A percentile compares a stretch with the other conserved stretches of the same genome.
Conservation (phyloP, 768 basidiomycete species). For the Phanerodontia chrysosporium region DNA sequence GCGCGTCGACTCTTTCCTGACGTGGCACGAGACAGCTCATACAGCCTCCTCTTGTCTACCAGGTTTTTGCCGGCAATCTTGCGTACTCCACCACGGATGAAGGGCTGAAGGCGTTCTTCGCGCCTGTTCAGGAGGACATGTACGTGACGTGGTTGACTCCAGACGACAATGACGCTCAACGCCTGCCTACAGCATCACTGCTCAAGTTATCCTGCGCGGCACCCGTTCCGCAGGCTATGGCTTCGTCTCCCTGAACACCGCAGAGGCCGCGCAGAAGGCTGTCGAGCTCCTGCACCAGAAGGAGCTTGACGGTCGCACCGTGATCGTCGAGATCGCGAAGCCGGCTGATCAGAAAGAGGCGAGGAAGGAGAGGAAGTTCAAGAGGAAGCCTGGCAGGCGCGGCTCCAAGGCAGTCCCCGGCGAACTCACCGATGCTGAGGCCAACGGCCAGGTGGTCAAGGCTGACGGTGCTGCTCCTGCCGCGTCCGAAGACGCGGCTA, state of each 20-base stretch:
- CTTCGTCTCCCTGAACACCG: slow-evolving; percentile 79
- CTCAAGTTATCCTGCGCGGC: slow-evolving; percentile 83
- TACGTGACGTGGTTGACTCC: slow-evolving; percentile 43
- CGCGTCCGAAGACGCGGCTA: slow-evolving; percentile 51
- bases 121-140: slow-evolving; percentile 83
- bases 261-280: slow-evolving; percentile 82
- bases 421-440: slow-evolving; percentile 87
- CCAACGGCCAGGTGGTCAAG: slow-evolving; percentile 65
- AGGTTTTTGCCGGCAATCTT: slow-evolving; percentile 97
- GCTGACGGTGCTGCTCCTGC: slow-evolving; percentile 46
- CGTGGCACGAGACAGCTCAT: slow-evolving; percentile 21
- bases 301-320: slow-evolving; percentile 83
- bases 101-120: slow-evolving; percentile 93
- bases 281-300: slow-evolving; percentile 82
- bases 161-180: slow-evolving; percentile 4
- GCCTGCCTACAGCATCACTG: slow-evolving; percentile 55
- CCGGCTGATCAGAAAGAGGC: slow-evolving; percentile 87
- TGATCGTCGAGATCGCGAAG: slow-evolving; percentile 92
- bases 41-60: slow-evolving; percentile 10
- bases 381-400: slow-evolving; percentile 81
- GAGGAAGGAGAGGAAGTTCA: slow-evolving; percentile 72
- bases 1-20: slow-evolving; percentile 17
- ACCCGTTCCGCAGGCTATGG: slow-evolving; percentile 87
- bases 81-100: slow-evolving; percentile 92
- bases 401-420: slow-evolving; percentile 84